Percentiles rank a stretch among this genome's conserved stretches.
Evolutionary conservation across 1,139 yeast genomes (phyloP).

Genomic region (Sugiyamaella grinbergsii): DNA sequence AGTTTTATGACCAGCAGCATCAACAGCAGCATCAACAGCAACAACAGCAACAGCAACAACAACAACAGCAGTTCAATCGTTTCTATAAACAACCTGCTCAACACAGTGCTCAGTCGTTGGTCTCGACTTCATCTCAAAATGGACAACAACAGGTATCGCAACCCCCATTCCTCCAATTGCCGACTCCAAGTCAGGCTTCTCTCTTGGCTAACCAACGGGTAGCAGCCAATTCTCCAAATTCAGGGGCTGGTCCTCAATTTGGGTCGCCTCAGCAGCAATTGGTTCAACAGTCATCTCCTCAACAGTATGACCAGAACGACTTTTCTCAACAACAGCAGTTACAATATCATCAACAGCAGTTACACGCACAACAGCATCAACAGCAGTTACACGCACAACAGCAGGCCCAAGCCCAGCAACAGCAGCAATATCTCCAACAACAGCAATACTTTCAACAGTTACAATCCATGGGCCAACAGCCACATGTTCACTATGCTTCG

Average conservation of each 20-base stretch:
- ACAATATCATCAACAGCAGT: conserved; percentile 17
- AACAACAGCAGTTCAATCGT: conserved; percentile 22
- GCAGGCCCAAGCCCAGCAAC: conserved; percentile 11
- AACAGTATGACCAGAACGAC: conserved; percentile 23
- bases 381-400: conserved; percentile 25
- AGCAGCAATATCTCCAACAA: conserved; percentile 19
- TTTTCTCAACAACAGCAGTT: conserved; percentile 19
- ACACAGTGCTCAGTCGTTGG: conserved; percentile 31
- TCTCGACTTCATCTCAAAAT: conserved; percentile 26
- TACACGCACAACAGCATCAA: conserved; percentile 22
- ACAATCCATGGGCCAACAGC: conserved; percentile 20
- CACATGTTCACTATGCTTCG: conserved; percentile 18
- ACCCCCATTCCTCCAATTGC: conserved; percentile 34
- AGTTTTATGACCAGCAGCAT: conserved; percentile 21
- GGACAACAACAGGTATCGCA: conserved; percentile 13
- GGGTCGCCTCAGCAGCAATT: conserved; percentile 15
- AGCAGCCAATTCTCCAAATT: conserved; percentile 26
- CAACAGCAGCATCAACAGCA: conserved; percentile 20
- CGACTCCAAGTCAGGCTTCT: conserved; percentile 36
- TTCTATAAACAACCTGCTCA: conserved; percentile 31
- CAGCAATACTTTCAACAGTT: conserved; percentile 25
- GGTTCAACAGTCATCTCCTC: conserved; percentile 17
- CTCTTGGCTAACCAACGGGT: conserved; percentile 31
- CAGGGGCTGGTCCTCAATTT: conserved; percentile 23
- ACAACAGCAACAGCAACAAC: conserved; percentile 20